These are phyloP conservation scores for Lactifluus piperatus DNA, from an alignment of 768 basidiomycete genomes.

Conservation along the genomic window DNA sequence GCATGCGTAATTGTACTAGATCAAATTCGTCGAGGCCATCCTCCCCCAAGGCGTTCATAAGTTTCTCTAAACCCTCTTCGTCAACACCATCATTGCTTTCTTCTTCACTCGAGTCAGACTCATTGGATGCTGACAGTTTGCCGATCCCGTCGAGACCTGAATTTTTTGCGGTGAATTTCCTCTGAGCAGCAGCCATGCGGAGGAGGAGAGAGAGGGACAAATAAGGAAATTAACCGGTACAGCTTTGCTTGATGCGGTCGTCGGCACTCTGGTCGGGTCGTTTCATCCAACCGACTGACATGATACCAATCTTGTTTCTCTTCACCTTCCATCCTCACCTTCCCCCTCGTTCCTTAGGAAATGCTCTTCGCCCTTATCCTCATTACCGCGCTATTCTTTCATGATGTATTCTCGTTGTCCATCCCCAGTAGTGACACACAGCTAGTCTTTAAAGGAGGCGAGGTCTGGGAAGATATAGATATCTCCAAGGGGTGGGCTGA, in stretches of 20 bases:
- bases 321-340: background rate
- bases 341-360: background rate
- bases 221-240: too few species aligned
- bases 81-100: conserved; percentile 36
- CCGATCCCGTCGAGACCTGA: background rate
- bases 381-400: background rate
- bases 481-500: conserved; percentile 45
- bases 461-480: conserved; percentile 13
- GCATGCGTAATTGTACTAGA: conserved; percentile 40
- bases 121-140: background rate
- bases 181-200: background rate
- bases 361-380: background rate
- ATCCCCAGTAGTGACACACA: background rate
- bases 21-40: conserved; percentile 62
- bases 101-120: background rate
- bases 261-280: too few species aligned
- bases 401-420: background rate
- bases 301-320: background rate
- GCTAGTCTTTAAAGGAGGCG: background rate
- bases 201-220: background rate
- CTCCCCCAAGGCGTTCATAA: conserved; percentile 52
- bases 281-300: background rate
- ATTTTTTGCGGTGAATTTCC: background rate
- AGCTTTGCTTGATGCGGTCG: too few species aligned
- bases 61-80: conserved; percentile 47